Evolutionary conservation across 2,329 filamentous ascomycete species (phyloP).

Genomic region (Calonectria pseudoturangicola): DNA sequence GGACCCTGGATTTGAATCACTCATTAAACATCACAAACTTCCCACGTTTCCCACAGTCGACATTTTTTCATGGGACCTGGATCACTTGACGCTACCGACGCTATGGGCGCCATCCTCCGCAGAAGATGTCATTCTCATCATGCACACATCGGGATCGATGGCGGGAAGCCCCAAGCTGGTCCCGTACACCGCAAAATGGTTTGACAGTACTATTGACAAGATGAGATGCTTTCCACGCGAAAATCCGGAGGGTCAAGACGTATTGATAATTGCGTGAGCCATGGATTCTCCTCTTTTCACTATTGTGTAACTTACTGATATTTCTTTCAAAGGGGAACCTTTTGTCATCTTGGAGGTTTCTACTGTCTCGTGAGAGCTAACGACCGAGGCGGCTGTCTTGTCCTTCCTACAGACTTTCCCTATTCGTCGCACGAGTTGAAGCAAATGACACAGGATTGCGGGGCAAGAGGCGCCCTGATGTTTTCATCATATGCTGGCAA

Average conservation of each 20-base stretch:
- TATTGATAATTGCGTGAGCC: slow-evolving; percentile 30
- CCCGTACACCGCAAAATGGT: slow-evolving; percentile 45
- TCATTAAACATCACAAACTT: slow-evolving; percentile 32
- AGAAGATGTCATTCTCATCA: slow-evolving; percentile 40
- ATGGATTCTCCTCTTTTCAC: fast-evolving
- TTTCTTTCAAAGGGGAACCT: slow-evolving; percentile 36
- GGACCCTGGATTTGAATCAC: slow-evolving; percentile 23
- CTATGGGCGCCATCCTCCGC: slow-evolving; percentile 16
- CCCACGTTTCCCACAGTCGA: slow-evolving; percentile 5
- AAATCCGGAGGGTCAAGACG: not conserved
- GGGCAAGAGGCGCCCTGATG: not conserved
- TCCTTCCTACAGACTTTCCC: slow-evolving; percentile 42
- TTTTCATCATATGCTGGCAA: slow-evolving; percentile 32
- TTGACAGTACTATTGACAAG: slow-evolving; percentile 22
- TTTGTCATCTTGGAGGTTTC: slow-evolving; percentile 43
- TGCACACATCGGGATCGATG: slow-evolving; percentile 50
- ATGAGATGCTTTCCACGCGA: slow-evolving; percentile 1
- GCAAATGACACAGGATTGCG: slow-evolving; percentile 35
- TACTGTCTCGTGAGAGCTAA: slow-evolving; percentile 25
- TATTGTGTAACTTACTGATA: not conserved
- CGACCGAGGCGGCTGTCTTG: slow-evolving; percentile 37
- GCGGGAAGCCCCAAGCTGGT: slow-evolving; percentile 50
- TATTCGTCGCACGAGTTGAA: slow-evolving; percentile 33
- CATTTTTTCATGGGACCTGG: not conserved
- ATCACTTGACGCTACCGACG: not conserved